Percentiles rank a stretch among this genome's conserved stretches.
Conservation (phyloP, 2,329 filamentous ascomycete genomes). For the Diplodia mutila region DNA sequence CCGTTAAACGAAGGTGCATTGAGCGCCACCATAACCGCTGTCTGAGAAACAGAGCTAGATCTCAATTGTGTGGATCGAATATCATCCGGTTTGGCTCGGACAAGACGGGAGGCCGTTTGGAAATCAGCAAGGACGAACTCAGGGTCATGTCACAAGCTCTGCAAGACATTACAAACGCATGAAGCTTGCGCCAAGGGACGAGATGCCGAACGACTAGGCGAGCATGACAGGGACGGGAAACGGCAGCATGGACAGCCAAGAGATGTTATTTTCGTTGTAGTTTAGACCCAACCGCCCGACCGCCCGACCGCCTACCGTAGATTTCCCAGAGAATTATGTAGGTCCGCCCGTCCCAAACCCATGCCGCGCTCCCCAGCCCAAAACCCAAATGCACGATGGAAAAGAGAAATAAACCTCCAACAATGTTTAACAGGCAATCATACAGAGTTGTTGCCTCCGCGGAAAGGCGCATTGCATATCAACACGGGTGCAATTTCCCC, state of each 20-base stretch:
- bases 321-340: neutral
- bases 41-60: neutral
- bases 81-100: neutral
- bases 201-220: neutral
- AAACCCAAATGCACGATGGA: slow-evolving; percentile 6
- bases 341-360: neutral
- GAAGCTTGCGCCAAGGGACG: neutral
- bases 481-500: slow-evolving; percentile 6
- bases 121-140: neutral
- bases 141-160: neutral
- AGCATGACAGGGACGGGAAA: neutral
- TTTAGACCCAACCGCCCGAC: neutral
- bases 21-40: neutral
- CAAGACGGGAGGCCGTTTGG: neutral
- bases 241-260: neutral
- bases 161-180: slow-evolving; percentile 7
- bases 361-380: neutral
- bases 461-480: neutral
- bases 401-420: neutral
- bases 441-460: neutral
- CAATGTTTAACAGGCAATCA: slow-evolving; percentile 1
- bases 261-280: neutral
- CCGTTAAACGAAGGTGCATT: neutral
- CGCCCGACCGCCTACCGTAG: neutral
- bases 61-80: too few species aligned